Base-by-base conservation (phyloP, 768 basidiomycete species). In the Crepidotus variabilis region DNA sequence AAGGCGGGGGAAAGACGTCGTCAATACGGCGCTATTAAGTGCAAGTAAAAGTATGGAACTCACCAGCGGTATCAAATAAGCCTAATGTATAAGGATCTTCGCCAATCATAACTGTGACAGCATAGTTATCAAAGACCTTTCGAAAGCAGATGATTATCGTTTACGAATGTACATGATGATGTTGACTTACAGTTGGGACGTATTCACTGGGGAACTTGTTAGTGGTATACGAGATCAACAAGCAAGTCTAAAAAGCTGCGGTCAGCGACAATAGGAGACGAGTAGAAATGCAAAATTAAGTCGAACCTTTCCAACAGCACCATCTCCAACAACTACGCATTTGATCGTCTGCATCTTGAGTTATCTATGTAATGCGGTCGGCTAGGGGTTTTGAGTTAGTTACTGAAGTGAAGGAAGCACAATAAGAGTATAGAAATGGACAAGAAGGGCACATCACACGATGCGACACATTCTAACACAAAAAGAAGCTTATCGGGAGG, bases 71-170 rank as follows among this genome's bases (percentile, higher is more conserved):
- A 81, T 99, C 97, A 73, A 98, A 99, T 63, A 99, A 74, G 55
- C 97, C 97, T 69, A 99, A 77, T 61, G 97, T 98, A 73, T 98
- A 98, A 52, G 97, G 96, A 75, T 98, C 96, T 67, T 98, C 97
- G 52, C 96, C 96, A 75, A 99, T 98, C 97, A 99, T 98, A 57
- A 99, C 97, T n/a, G 96, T 98, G 60, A 98, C 97, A 59, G 97
- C 97, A 76, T 95, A 95, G 75, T 96, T 96, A 75, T 96, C 92
- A 72, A 94, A 94, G 57, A 94, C 89, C 91, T 92, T 74, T 16
- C 53, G 58, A 55, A 67, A 51, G 55, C 47, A 34, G 20, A 33
- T 43, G 50, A 62, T 55, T 58, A 53, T 56, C 61, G 59, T 47
- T 13, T 48, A 20, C 16, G 47, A 18, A 52, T 18, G 36, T 21